Evolutionary conservation across 495 filamentous ascomycete genomes (phyloP).

Genomic region (Lophiostoma macrostomum): DNA sequence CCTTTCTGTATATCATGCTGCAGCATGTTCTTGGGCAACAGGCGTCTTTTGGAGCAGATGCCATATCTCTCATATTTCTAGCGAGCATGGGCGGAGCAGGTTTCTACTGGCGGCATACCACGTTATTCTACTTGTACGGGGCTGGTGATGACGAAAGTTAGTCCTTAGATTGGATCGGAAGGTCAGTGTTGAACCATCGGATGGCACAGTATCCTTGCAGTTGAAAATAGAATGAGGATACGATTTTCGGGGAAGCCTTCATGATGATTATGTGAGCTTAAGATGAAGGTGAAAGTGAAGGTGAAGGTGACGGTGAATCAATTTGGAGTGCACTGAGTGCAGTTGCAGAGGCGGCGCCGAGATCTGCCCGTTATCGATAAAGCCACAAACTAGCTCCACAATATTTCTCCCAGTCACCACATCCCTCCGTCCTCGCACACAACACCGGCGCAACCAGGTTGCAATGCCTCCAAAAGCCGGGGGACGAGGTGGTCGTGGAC

Average conservation of each 20-base stretch:
- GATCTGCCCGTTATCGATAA: slow-evolving; percentile 12
- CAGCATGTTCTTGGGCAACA: slow-evolving; percentile 13
- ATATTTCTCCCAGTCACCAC: not conserved
- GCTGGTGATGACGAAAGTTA: slow-evolving; percentile 16
- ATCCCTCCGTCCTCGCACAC: not conserved
- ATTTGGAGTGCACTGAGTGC: too few relatives aligned
- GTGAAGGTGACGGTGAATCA: too few relatives aligned
- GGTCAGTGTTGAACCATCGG: too few relatives aligned
- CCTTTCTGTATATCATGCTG: slow-evolving; percentile 13
- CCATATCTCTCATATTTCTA: slow-evolving; percentile 27
- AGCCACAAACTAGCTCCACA: not conserved
- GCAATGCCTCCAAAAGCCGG: slow-evolving; percentile 18
- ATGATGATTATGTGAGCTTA: not conserved
- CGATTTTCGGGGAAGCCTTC: not conserved
- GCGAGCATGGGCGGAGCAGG: slow-evolving; percentile 36
- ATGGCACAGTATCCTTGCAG: slow-evolving; percentile 18
- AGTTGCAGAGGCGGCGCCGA: not conserved
- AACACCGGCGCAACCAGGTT: not conserved
- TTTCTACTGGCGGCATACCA: slow-evolving; percentile 29
- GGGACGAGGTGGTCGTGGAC: not conserved
- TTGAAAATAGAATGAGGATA: slow-evolving; percentile 26
- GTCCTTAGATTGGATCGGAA: slow-evolving; percentile 20
- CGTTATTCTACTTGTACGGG: slow-evolving; percentile 1
- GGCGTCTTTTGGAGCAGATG: slow-evolving; percentile 22
- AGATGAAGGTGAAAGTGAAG: not conserved